Base-by-base conservation (phyloP, 2,329 filamentous ascomycete genomes). In the Rhynchosporium secalis region DNA sequence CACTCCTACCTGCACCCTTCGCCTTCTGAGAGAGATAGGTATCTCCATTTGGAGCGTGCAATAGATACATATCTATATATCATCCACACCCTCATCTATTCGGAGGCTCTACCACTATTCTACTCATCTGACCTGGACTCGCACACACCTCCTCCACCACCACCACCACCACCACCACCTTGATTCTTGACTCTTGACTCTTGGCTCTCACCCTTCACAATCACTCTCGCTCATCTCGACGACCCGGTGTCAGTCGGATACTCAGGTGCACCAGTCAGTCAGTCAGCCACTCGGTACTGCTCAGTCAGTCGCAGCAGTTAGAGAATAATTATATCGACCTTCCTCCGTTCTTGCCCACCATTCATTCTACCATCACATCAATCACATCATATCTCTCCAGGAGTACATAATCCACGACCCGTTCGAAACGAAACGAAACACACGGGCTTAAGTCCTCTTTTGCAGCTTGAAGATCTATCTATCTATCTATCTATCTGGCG, bases 351-450 rank as follows among this genome's bases (percentile, higher is more conserved):
- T 33, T 15, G 40, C 54, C 54, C 28, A 46, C 31, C 28, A 51
- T 26, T 46, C 56, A 56, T 55, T 45, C 55, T 33, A 20, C 20
- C 45, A 55, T 61, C 56, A 62, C 65, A 65, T 61, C 47, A 38
- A 10, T 46, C 51, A 20, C 29, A 54, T 65, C 65, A 65, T 61
- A 64, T 60, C 57, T 48, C 64, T 59, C 62, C 63, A 67, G 65
- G 65, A 69, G 65, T 67, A 66, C 68, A 65, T 60, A 46, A 58
- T 63, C 54, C 26, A 48, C 62, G 31, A 58, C n/a, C 48, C 49
- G 41, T 61, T 20, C 1, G 1, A 20, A 1, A 20, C 68, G 65
- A 69, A 69, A 70, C 67, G 62, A 65, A 66, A 67, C 68, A 66
- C 62, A 65, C 64, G 47, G 62, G 56, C 65, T 60, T 40, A 38